Evolutionary conservation across 2,329 filamentous ascomycete species (phyloP).

Genomic region (Dothideomycetes sp.): DNA sequence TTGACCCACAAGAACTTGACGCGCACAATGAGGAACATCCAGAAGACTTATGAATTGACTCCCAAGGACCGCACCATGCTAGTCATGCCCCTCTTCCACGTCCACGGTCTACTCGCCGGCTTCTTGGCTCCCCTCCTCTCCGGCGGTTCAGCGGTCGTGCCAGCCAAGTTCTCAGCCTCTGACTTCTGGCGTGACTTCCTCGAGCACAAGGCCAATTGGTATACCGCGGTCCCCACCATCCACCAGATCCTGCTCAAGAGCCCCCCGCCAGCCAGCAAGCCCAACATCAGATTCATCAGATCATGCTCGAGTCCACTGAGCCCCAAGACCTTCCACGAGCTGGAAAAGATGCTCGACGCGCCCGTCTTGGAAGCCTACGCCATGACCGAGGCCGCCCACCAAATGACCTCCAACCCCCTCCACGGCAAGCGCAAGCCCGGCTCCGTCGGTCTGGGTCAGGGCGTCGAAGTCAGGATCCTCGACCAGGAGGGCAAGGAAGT

Average conservation of each 20-base stretch:
- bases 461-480: conserved; percentile 70
- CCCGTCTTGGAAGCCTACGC: conserved; percentile 84
- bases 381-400: conserved; percentile 83
- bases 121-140: conserved; percentile 68
- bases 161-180: conserved; percentile 65
- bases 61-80: conserved; percentile 66
- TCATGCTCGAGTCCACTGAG: conserved; percentile 78
- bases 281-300: conserved; percentile 72
- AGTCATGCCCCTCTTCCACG: conserved; percentile 86
- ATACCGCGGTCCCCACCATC: conserved; percentile 86
- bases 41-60: conserved; percentile 63
- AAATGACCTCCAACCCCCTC: conserved; percentile 61
- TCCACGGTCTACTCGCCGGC: conserved; percentile 75
- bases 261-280: conserved; percentile 55
- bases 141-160: conserved; percentile 70
- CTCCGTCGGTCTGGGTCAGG: conserved; percentile 72
- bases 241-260: conserved; percentile 78
- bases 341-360: conserved; percentile 64
- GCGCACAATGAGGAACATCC: conserved; percentile 72
- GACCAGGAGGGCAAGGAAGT: conserved; percentile 59
- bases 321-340: conserved; percentile 68
- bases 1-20: conserved; percentile 73
- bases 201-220: conserved; percentile 72
- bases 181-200: conserved; percentile 76
- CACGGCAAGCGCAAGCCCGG: conserved; percentile 67